phyloP scores from a whole-genome alignment of 495 filamentous ascomycete genomes.

The Parachaetomium inaequale region DNA sequence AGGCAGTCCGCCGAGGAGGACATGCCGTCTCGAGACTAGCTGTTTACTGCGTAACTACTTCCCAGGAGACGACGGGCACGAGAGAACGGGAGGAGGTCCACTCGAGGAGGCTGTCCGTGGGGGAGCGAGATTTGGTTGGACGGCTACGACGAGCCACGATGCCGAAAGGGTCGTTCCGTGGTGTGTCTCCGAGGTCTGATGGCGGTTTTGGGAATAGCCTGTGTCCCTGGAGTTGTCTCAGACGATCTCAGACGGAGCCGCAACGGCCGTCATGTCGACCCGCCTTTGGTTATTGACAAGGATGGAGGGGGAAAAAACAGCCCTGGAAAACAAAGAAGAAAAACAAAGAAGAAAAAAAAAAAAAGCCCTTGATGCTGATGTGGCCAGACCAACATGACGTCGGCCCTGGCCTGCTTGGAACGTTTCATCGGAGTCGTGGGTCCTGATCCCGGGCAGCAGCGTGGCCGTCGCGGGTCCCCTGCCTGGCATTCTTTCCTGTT shows the following conservation, averaged over 20 bases:
- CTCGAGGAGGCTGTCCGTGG: not conserved
- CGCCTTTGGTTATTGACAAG: not conserved
- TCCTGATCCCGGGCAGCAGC: not conserved
- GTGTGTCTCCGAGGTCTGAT: slow-evolving; percentile 15
- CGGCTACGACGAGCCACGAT: slow-evolving; percentile 12
- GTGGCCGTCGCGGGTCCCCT: not conserved
- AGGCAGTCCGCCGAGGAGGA: not conserved
- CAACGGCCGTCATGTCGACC: not conserved
- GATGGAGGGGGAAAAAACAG: not conserved
- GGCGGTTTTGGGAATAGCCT: slow-evolving; percentile 21
- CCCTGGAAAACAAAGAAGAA: no score
- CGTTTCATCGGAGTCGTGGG: not conserved
- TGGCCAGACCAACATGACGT: slow-evolving; percentile 1
- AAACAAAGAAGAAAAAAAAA: not conserved
- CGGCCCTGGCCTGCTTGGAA: not conserved
- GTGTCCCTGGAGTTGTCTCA: not conserved
- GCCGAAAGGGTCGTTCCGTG: slow-evolving; percentile 1
- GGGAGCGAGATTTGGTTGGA: not conserved
- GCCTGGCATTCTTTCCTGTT: not conserved
- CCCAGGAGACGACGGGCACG: no score
- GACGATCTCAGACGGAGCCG: not conserved
- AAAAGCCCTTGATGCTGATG: not conserved
- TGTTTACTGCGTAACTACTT: not conserved
- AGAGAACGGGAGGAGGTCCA: no score
- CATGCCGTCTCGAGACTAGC: not conserved